Evolutionary conservation across 2,329 filamentous ascomycete genomes (phyloP), one percentile per base, ranked within the genome.

Genomic region (Penicillium palitans): DNA sequence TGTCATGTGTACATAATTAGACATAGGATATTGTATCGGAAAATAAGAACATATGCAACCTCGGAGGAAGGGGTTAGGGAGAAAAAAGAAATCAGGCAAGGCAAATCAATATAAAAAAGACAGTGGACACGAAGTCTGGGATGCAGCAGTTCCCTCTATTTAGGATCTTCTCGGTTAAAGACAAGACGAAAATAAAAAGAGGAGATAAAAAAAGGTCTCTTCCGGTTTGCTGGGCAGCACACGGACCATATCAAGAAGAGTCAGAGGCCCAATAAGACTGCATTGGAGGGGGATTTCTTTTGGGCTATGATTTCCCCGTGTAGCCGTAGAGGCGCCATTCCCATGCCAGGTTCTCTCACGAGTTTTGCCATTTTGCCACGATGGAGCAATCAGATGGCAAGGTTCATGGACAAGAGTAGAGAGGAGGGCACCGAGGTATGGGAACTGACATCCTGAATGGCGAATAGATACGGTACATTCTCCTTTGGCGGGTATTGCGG

Each of bases 321-420:
- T 58, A 55, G 59, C 48, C 55, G 48, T 42, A 44, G 25, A 53
- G 44, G 54, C 41, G 48, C 42, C 29, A 50, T 47, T 13, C 56
- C 57, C 50, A 55, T 53, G 59, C 51, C 54, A 54, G 37, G 40
- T 55, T 51, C 33, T 53, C 33, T 52, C 51, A 24, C 31, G n/a
- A 12, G 41, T 27, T 52, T 53, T 54, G 35, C 24, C 45, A 37
- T 47, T 48, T 64, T 44, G 63, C 63, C 64, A 64, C 61, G 46
- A 61, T 54, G 12, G 29, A 45, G 59, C 66, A 66, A 62, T 62
- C 61, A 62, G 63, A 61, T 60, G 55, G 49, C 27, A 41, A 49
- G 35, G 19, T 56, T 27, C 40, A 54, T 42, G 24, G 24, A 19
- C 15, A 13, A 27, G 25, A 47, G 25, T 41, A 15, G 33, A 15